Evolutionary conservation across 1,284 basidiomycete genomes (phyloP).

Genomic region (Ganoderma meredithae): DNA sequence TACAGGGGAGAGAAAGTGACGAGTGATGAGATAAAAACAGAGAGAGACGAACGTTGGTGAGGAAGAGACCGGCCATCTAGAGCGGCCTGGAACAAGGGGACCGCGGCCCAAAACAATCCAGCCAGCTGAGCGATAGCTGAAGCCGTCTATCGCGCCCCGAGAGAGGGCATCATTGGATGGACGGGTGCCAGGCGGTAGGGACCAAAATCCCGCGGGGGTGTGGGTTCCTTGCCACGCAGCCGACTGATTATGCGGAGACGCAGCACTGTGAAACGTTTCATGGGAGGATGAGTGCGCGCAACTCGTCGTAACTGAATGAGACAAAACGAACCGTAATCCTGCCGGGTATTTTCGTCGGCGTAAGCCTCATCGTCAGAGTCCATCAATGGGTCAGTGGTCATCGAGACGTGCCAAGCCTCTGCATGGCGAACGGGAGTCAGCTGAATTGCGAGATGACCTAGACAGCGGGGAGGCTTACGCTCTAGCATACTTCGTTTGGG

Average conservation of each 20-base stretch:
- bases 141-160: constrained; percentile 26
- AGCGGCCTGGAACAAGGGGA: constrained; percentile 2
- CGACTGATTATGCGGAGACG: constrained; percentile 65
- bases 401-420: constrained; percentile 68
- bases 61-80: neutral
- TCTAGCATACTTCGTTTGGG: constrained; percentile 51
- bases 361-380: constrained; percentile 67
- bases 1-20: neutral
- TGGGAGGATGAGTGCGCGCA: constrained; percentile 14
- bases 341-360: constrained; percentile 59
- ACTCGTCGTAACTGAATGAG: neutral
- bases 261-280: constrained; percentile 47
- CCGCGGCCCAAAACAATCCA: neutral
- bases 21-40: neutral
- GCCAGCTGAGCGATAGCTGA: neutral
- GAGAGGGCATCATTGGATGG: constrained; percentile 20
- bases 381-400: constrained; percentile 56
- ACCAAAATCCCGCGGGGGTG: constrained; percentile 47
- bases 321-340: constrained; percentile 57
- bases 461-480: constrained; percentile 49
- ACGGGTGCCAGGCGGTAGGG: constrained; percentile 25
- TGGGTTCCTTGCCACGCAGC: constrained; percentile 57
- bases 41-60: neutral
- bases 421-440: constrained; percentile 20
- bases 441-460: neutral